Percentiles rank a stretch among this genome's conserved stretches.
Evolutionary conservation across 768 basidiomycete genomes (phyloP).

Genomic region (Amanita subjunquillea): DNA sequence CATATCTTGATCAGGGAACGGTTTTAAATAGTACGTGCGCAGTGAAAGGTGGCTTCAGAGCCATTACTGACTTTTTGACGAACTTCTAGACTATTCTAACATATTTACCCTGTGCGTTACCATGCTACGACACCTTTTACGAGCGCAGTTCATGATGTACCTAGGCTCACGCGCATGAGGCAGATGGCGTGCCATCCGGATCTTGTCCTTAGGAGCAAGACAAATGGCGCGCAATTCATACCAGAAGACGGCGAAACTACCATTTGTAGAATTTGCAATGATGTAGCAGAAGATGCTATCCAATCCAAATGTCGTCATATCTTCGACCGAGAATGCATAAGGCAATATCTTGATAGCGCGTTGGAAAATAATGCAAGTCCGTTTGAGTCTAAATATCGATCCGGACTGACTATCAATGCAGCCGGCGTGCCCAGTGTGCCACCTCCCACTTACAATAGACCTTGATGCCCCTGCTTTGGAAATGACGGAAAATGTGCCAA

Average conservation of each 20-base stretch:
- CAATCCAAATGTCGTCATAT: conserved; percentile 88
- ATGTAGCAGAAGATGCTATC: conserved; percentile 95
- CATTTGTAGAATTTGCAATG: conserved; percentile 92
- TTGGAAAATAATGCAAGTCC: conserved; percentile 50
- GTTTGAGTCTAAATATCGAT: neutral
- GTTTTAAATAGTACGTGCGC: conserved; percentile 74
- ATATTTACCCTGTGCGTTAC: conserved; percentile 66
- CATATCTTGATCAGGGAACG: conserved; percentile 85
- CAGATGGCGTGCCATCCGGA: conserved; percentile 96
- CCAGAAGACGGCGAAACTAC: conserved; percentile 63
- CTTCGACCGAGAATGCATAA: conserved; percentile 94
- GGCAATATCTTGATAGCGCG: conserved; percentile 76
- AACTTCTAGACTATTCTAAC: conserved; percentile 67
- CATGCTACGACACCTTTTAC: neutral
- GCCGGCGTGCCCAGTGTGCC: conserved; percentile 94
- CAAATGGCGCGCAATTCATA: conserved; percentile 53
- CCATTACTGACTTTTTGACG: neutral
- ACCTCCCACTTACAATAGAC: conserved; percentile 86
- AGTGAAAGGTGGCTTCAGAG: neutral
- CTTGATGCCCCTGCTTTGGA: conserved; percentile 92
- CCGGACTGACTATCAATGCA: conserved; percentile 16
- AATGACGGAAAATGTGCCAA: conserved; percentile 45
- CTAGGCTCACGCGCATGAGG: conserved; percentile 86
- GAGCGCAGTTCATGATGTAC: conserved; percentile 5
- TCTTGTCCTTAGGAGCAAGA: conserved; percentile 82